A percentile compares a stretch with the other conserved stretches of the same genome.
Evolutionary conservation across 805 yeast species (phyloP).

Genomic region (Suhomyces sp.): DNA sequence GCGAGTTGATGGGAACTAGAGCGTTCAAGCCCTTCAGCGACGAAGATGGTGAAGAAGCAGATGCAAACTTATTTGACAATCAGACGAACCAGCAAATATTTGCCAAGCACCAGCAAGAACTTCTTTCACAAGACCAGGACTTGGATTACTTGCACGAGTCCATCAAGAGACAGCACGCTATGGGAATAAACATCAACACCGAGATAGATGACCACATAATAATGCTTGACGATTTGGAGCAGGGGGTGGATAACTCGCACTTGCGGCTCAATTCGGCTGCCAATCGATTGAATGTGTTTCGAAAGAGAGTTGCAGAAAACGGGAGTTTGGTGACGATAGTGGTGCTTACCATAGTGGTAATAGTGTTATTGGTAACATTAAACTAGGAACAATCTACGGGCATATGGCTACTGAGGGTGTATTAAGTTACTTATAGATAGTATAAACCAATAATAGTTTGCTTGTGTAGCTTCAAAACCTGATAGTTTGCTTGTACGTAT

Average conservation of each 20-base stretch:
- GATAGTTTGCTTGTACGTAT: neutral
- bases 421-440: neutral
- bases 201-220: slow-evolving; percentile 44
- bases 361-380: slow-evolving; percentile 39
- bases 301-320: slow-evolving; percentile 36
- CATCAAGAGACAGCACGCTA: slow-evolving; percentile 34
- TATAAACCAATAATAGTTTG: neutral
- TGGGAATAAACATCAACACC: slow-evolving; percentile 38
- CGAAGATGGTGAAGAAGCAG: slow-evolving; percentile 16
- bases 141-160: slow-evolving; percentile 34
- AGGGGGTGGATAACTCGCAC: slow-evolving; percentile 37
- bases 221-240: slow-evolving; percentile 39
- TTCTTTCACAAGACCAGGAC: slow-evolving; percentile 37
- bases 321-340: slow-evolving; percentile 43
- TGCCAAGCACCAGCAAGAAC: slow-evolving; percentile 42
- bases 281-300: slow-evolving; percentile 28
- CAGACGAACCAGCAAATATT: slow-evolving; percentile 37
- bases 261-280: slow-evolving; percentile 31
- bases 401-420: neutral
- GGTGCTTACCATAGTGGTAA: slow-evolving; percentile 38
- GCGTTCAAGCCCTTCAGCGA: slow-evolving; percentile 37
- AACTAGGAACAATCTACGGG: slow-evolving; percentile 18
- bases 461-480: neutral
- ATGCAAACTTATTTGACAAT: slow-evolving; percentile 23
- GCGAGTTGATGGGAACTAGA: slow-evolving; percentile 35